These are phyloP conservation scores for Teunomyces lycoperdinae DNA, from an alignment of 805 yeast species.

Conservation along the genomic window DNA sequence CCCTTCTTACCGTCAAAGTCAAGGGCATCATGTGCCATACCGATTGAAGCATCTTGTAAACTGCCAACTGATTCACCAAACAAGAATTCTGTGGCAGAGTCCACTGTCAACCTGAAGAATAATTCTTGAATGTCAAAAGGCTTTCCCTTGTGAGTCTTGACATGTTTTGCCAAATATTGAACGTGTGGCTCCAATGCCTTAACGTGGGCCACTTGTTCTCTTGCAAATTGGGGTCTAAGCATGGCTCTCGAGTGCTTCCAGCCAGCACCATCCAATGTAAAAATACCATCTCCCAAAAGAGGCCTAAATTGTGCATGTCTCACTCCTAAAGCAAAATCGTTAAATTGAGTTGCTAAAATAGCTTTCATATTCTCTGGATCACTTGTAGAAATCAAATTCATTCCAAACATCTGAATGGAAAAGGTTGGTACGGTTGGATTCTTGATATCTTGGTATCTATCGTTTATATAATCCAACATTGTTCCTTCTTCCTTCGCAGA, in stretches of 20 bases:
- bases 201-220: constrained; percentile 43
- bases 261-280: constrained; percentile 41
- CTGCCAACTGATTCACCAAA: constrained; percentile 39
- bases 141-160: constrained; percentile 23
- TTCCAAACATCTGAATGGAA: constrained; percentile 13
- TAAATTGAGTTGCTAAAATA: constrained; percentile 40
- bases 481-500: constrained; percentile 16
- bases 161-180: constrained; percentile 31
- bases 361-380: constrained; percentile 45
- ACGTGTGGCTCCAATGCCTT: constrained; percentile 39
- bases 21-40: constrained; percentile 8
- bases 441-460: constrained; percentile 11
- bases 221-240: constrained; percentile 44
- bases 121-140: constrained; percentile 37
- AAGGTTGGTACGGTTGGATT: constrained; percentile 16
- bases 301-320: constrained; percentile 38
- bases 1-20: constrained; percentile 30
- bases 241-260: constrained; percentile 44
- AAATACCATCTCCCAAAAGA: constrained; percentile 42
- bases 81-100: constrained; percentile 40
- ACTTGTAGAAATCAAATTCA: constrained; percentile 20
- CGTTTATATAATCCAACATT: constrained; percentile 15
- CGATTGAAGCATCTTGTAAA: constrained; percentile 19
- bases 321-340: constrained; percentile 37
- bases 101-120: constrained; percentile 39